Percentiles rank a stretch among this genome's conserved stretches.
Evolutionary conservation across 441 rosid genomes (phyloP).

Genomic region (Pelargonium citronellum): DNA sequence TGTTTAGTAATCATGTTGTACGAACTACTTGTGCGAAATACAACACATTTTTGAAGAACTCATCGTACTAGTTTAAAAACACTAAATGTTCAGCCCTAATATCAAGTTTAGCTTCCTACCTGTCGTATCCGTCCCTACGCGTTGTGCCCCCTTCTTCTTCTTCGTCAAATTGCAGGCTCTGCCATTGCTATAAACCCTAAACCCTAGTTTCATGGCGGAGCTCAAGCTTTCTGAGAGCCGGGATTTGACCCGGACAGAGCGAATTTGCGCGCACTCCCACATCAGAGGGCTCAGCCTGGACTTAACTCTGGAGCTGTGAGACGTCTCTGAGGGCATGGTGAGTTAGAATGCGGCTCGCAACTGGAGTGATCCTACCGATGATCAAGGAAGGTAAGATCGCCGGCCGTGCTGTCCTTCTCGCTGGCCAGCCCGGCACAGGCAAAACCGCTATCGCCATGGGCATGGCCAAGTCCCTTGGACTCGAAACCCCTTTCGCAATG

Average conservation of each 20-base stretch:
- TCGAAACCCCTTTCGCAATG: constrained; percentile 94
- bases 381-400: constrained; percentile 85
- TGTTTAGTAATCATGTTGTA: too few species aligned
- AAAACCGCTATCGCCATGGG: constrained; percentile 97
- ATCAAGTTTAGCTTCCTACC: too few species aligned
- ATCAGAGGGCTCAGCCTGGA: constrained; percentile 31
- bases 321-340: constrained; percentile 67
- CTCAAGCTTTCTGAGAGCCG: constrained; percentile 22
- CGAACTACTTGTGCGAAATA: too few species aligned
- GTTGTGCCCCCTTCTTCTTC: too few species aligned
- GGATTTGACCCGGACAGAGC: constrained; percentile 29
- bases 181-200: neutral
- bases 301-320: constrained; percentile 40
- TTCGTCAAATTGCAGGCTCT: too few species aligned
- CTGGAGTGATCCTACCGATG: constrained; percentile 87
- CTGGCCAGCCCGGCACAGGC: constrained; percentile 93
- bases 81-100: too few species aligned
- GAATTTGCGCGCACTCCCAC: constrained; percentile 30
- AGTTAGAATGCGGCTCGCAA: constrained; percentile 79
- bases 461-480: constrained; percentile 89
- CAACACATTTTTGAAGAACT: too few species aligned
- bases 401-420: constrained; percentile 78
- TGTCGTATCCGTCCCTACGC: too few species aligned
- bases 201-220: constrained; percentile 23
- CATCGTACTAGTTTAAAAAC: too few species aligned